Conservation (phyloP, 2,329 filamentous ascomycete species). For the Curvularia lunata region DNA sequence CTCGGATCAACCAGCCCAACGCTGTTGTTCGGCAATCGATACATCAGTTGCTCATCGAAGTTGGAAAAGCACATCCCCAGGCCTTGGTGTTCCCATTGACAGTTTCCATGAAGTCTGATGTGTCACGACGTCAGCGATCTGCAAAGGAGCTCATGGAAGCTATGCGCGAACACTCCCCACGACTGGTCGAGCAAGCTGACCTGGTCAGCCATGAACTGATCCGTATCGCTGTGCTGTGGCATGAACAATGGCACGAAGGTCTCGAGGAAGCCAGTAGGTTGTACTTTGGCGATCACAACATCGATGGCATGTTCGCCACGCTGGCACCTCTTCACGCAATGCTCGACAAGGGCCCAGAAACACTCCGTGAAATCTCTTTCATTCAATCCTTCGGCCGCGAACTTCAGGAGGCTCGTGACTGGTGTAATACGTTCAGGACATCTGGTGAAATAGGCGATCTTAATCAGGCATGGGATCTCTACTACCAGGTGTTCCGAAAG, state of each 20-base stretch:
- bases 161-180: slow-evolving; percentile 93
- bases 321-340: slow-evolving; percentile 90
- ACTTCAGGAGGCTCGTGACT: slow-evolving; percentile 91
- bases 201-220: slow-evolving; percentile 96
- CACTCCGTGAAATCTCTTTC: slow-evolving; percentile 93
- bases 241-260: slow-evolving; percentile 98
- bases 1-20: slow-evolving; percentile 96
- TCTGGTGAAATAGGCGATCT: slow-evolving; percentile 92
- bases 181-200: slow-evolving; percentile 92
- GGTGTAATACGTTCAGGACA: slow-evolving; percentile 89
- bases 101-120: slow-evolving; percentile 96
- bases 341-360: slow-evolving; percentile 89
- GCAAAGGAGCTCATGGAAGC: slow-evolving; percentile 96
- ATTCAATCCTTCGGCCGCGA: slow-evolving; percentile 96
- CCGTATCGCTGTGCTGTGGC: slow-evolving; percentile 95
- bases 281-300: slow-evolving; percentile 97
- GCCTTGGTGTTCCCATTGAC: slow-evolving; percentile 96
- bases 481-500: slow-evolving; percentile 97
- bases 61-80: slow-evolving; percentile 93
- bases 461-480: slow-evolving; percentile 98
- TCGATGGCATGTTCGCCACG: slow-evolving; percentile 94
- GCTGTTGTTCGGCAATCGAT: slow-evolving; percentile 85
- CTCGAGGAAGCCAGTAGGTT: slow-evolving; percentile 94
- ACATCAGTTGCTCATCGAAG: slow-evolving; percentile 88
- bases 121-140: slow-evolving; percentile 81